Conservation (phyloP, 331 rosid genomes). For the Dryas integrifolia region DNA sequence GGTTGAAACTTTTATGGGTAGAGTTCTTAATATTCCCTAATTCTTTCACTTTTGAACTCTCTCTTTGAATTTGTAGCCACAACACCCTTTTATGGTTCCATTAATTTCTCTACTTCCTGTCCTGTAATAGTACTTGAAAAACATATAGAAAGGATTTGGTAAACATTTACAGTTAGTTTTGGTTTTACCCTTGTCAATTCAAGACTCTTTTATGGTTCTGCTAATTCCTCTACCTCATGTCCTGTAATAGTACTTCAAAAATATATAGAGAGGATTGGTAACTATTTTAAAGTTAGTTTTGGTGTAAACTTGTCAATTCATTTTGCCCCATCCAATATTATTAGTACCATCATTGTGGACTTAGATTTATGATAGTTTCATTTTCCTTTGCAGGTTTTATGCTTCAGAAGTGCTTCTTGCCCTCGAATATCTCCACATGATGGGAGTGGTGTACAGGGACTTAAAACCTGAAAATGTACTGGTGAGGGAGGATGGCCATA, state of each 20-base stretch:
- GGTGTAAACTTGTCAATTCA: not conserved
- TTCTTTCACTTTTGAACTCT: not conserved
- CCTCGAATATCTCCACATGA: slow-evolving; percentile 61
- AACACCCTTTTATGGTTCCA: not conserved
- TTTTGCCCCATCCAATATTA: too few species aligned
- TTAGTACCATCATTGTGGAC: not conserved
- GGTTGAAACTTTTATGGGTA: not conserved
- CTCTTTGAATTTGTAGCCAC: not conserved
- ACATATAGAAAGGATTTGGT: not conserved
- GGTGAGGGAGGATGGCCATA: slow-evolving; percentile 61
- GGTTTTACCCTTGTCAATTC: not conserved
- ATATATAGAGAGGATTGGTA: not conserved
- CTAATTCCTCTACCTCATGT: not conserved
- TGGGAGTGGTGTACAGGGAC: slow-evolving; percentile 66
- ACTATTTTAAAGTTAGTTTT: not conserved
- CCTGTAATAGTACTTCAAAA: not conserved
- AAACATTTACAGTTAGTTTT: not conserved
- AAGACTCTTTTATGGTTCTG: not conserved
- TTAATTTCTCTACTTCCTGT: not conserved
- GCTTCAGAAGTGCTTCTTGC: slow-evolving; percentile 59
- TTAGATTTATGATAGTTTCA: not conserved
- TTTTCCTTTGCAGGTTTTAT: slow-evolving; percentile 41
- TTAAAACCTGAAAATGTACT: slow-evolving; percentile 58
- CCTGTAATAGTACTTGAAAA: not conserved
- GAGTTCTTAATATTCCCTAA: not conserved